Evolutionary conservation across 2,329 filamentous ascomycete genomes (phyloP).

Genomic region (Curvularia sp.): DNA sequence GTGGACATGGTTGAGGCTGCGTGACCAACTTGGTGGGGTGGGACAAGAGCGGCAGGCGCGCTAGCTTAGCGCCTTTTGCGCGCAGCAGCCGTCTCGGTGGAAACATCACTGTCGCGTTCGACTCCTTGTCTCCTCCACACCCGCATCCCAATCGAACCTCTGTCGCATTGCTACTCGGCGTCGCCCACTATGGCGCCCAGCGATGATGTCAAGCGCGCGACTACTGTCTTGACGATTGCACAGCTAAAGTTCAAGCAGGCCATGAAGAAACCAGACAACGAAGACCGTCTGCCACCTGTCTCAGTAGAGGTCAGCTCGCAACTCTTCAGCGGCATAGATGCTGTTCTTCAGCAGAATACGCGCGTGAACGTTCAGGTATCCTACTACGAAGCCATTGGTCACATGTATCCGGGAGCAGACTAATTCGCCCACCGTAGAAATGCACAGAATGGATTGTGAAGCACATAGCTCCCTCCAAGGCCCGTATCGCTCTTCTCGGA

Average conservation of each 20-base stretch:
- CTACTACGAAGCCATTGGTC: slow-evolving; percentile 30
- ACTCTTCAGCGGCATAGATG: slow-evolving; percentile 37
- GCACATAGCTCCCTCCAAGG: slow-evolving; percentile 72
- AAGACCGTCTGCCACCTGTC: slow-evolving; percentile 30
- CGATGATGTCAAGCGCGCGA: slow-evolving; percentile 36
- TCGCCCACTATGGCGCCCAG: slow-evolving; percentile 29
- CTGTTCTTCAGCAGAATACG: slow-evolving; percentile 40
- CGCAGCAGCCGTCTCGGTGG: background rate
- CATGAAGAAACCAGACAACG: slow-evolving; percentile 32
- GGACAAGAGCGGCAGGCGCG: slow-evolving; percentile 21
- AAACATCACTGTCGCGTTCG: slow-evolving; percentile 18
- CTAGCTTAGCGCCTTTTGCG: slow-evolving; percentile 18
- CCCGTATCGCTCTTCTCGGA: slow-evolving; percentile 71
- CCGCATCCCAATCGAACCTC: slow-evolving; percentile 12
- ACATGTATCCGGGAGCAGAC: slow-evolving; percentile 36
- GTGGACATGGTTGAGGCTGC: slow-evolving; percentile 32
- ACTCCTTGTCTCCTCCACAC: slow-evolving; percentile 7
- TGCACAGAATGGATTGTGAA: slow-evolving; percentile 86
- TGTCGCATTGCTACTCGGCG: slow-evolving; percentile 8
- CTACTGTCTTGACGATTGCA: slow-evolving; percentile 35
- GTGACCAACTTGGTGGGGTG: slow-evolving; percentile 21
- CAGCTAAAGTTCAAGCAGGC: slow-evolving; percentile 42
- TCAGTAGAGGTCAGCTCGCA: slow-evolving; percentile 31
- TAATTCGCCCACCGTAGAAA: slow-evolving; percentile 63
- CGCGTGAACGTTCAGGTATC: slow-evolving; percentile 46